phyloP scores from a whole-genome alignment of 768 basidiomycete species.

The Phylloporus sp. region DNA sequence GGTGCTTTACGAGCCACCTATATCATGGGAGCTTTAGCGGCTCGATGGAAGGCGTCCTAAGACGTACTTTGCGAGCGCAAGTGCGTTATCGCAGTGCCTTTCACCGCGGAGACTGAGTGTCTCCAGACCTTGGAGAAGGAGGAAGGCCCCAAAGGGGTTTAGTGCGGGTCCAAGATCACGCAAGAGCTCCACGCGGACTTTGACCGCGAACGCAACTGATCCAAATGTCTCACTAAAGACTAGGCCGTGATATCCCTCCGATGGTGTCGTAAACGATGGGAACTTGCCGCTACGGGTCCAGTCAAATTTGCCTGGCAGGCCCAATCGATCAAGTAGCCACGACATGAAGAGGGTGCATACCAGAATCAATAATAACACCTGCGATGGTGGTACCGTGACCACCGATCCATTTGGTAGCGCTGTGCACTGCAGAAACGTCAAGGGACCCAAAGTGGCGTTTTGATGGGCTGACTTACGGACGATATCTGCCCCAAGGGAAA shows the following conservation, averaged over 20 bases:
- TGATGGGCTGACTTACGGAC: slow-evolving; percentile 32
- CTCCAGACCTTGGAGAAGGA: slow-evolving; percentile 58
- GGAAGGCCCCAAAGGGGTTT: slow-evolving; percentile 57
- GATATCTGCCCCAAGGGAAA: slow-evolving; percentile 56
- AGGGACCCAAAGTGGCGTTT: not conserved
- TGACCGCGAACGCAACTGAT: slow-evolving; percentile 46
- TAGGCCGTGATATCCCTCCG: slow-evolving; percentile 56
- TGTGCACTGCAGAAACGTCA: slow-evolving; percentile 37
- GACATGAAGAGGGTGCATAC: slow-evolving; percentile 27
- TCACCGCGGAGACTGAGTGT: slow-evolving; percentile 58
- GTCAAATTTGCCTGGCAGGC: slow-evolving; percentile 49
- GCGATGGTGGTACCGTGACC: slow-evolving; percentile 67
- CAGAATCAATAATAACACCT: slow-evolving; percentile 59
- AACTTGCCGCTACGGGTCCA: slow-evolving; percentile 52
- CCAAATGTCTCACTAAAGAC: slow-evolving; percentile 51
- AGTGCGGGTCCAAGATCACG: slow-evolving; percentile 52
- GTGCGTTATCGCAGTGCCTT: slow-evolving; percentile 55
- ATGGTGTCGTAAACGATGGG: slow-evolving; percentile 52
- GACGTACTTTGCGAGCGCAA: slow-evolving; percentile 44
- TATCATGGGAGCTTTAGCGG: not conserved
- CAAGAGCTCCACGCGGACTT: slow-evolving; percentile 48
- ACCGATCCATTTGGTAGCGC: slow-evolving; percentile 66
- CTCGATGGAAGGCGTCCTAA: not conserved
- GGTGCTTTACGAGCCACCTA: slow-evolving; percentile 58
- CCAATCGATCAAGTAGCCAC: not conserved